phyloP scores from a whole-genome alignment of 2,329 filamentous ascomycete species.

The Pestalotiopsis sp. region DNA sequence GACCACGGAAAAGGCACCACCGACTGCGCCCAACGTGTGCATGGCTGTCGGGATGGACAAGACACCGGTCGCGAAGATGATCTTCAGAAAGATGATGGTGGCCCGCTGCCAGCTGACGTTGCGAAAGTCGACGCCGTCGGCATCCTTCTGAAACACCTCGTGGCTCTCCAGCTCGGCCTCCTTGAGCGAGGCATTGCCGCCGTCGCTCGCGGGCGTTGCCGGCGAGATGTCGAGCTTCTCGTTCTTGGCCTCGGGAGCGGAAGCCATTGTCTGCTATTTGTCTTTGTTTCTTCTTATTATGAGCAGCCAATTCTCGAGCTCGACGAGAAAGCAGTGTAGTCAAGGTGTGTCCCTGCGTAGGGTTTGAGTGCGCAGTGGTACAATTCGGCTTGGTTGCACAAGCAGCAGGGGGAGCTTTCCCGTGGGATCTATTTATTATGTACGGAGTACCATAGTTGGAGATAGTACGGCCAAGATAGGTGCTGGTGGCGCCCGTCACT shows the following conservation, averaged over 20 bases:
- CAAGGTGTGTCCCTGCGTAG: not conserved
- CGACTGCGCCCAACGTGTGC: conserved; percentile 25
- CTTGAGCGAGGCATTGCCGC: conserved; percentile 2
- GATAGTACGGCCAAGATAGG: not conserved
- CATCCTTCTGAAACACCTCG: conserved; percentile 51
- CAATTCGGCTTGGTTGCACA: not conserved
- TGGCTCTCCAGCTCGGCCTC: conserved; percentile 22
- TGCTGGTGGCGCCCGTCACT: not conserved
- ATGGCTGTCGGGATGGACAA: conserved; percentile 27
- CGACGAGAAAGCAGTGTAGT: not conserved
- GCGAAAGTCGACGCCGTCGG: conserved; percentile 51
- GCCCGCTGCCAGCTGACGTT: conserved; percentile 55
- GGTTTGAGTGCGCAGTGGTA: not conserved
- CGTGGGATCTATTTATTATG: not conserved
- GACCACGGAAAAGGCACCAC: conserved; percentile 25
- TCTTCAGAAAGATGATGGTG: conserved; percentile 54
- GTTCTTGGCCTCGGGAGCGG: conserved; percentile 4
- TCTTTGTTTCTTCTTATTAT: not conserved
- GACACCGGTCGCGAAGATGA: conserved; percentile 30
- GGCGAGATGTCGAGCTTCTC: conserved; percentile 12
- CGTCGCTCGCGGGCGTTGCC: conserved; percentile 1
- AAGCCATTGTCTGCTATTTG: not conserved
- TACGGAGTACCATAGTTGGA: not conserved
- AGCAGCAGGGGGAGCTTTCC: not conserved
- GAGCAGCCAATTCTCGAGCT: not conserved